A percentile compares a stretch with the other conserved stretches of the same genome.
phyloP scores from a whole-genome alignment of 164 flowering plant genomes.

The Sextonia rubra region DNA sequence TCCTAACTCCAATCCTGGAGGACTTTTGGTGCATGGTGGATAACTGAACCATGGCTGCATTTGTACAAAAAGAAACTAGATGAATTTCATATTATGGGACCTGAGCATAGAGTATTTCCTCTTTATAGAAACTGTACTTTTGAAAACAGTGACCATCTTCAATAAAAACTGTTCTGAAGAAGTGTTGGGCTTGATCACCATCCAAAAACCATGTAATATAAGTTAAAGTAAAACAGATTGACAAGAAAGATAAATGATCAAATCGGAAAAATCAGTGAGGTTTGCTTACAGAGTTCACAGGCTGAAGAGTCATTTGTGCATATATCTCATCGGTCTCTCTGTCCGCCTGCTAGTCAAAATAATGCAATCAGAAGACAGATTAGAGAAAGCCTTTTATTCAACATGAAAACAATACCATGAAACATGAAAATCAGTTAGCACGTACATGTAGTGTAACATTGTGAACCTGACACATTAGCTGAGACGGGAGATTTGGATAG shows the following conservation, averaged over 20 bases:
- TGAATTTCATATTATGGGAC: not conserved
- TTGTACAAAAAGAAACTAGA: not conserved
- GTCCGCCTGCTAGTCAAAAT: conserved; percentile 57
- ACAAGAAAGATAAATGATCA: not conserved
- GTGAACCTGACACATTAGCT: conserved; percentile 91
- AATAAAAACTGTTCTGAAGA: not conserved
- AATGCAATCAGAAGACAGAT: not conserved
- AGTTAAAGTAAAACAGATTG: not conserved
- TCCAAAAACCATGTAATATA: not conserved
- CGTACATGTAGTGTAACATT: conserved; percentile 93
- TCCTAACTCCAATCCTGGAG: not conserved
- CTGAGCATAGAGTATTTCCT: not conserved
- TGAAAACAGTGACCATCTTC: not conserved
- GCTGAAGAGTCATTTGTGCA: conserved; percentile 98
- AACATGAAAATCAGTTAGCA: not conserved
- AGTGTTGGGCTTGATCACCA: not conserved
- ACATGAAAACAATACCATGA: not conserved
- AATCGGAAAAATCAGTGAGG: not conserved
- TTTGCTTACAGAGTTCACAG: conserved; percentile 77
- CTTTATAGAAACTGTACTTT: not conserved
- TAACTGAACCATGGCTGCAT: not conserved
- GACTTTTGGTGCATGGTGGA: not conserved
- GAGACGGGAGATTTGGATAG: conserved; percentile 88
- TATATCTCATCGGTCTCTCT: conserved; percentile 95
- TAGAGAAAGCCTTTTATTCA: not conserved